Percentiles rank a stretch among this genome's conserved stretches.
phyloP scores from a whole-genome alignment of 164 flowering plant species.

The Cinnamomum chago region DNA sequence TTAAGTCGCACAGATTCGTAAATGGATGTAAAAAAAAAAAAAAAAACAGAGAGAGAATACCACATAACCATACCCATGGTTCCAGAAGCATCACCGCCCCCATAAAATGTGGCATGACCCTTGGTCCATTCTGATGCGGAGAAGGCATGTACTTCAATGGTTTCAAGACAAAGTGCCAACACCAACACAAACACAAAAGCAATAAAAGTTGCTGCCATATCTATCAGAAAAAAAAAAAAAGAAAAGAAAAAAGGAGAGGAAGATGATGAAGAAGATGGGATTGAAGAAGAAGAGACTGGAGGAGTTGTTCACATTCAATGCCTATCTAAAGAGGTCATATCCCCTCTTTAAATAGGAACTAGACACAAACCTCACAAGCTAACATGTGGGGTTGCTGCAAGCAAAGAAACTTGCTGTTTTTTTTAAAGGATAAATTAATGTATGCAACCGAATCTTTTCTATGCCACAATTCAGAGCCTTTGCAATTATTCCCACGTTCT shows the following conservation, averaged over 20 bases:
- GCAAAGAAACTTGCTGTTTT: constrained; percentile 5
- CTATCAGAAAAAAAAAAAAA: background rate
- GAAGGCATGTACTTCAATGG: constrained; percentile 27
- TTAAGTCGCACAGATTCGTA: constrained; percentile 56
- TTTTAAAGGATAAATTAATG: constrained; percentile 6
- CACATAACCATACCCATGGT: constrained; percentile 51
- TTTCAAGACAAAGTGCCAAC: background rate
- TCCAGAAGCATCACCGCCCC: constrained; percentile 73
- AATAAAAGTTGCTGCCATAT: constrained; percentile 7
- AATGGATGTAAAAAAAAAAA: background rate
- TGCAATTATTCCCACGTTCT: constrained; percentile 81
- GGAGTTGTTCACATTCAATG: constrained; percentile 2
- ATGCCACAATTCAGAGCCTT: constrained; percentile 25
- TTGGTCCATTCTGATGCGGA: constrained; percentile 41
- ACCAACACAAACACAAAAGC: constrained; percentile 3
- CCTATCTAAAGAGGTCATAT: background rate
- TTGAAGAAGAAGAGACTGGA: background rate
- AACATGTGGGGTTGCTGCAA: constrained; percentile 46
- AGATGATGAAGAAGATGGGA: constrained; percentile 14
- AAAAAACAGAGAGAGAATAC: background rate
- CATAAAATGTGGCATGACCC: constrained; percentile 82
- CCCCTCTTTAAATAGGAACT: constrained; percentile 28
- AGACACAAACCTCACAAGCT: constrained; percentile 13
- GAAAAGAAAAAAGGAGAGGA: background rate
- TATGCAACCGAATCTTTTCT: constrained; percentile 17